A percentile compares a stretch with the other conserved stretches of the same genome.
These are phyloP conservation scores for Leavenworthia alabamica DNA, from an alignment of 345 rosid genomes.

Conservation along the genomic window DNA sequence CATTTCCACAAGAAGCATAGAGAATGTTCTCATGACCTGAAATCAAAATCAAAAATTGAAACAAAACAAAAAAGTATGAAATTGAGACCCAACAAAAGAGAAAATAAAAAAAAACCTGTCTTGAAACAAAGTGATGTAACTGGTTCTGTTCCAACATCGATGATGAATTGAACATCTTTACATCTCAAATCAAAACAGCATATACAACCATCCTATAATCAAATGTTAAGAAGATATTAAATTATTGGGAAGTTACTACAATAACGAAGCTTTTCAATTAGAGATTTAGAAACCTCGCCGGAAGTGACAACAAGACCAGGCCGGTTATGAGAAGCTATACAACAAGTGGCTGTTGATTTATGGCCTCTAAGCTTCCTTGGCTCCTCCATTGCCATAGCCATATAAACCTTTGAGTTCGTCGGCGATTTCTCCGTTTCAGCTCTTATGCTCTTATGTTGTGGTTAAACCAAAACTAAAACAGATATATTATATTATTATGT, in stretches of 20 bases:
- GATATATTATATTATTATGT: too few species aligned
- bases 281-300: conserved; percentile 51
- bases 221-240: too few species aligned
- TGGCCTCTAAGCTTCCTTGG: conserved; percentile 81
- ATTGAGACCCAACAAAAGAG: neutral
- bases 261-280: neutral
- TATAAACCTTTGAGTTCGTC: neutral
- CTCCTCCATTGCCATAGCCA: conserved; percentile 30
- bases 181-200: conserved; percentile 96
- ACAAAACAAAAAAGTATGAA: conserved; percentile 7
- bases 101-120: conserved; percentile 41
- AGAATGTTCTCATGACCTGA: conserved; percentile 73
- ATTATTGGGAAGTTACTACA: too few species aligned
- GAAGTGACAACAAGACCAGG: conserved; percentile 66
- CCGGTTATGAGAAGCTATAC: conserved; percentile 66
- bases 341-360: conserved; percentile 60
- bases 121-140: conserved; percentile 69
- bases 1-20: conserved; percentile 59
- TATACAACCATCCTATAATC: conserved; percentile 38
- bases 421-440: conserved; percentile 10
- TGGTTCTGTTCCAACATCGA: conserved; percentile 60
- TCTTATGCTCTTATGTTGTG: neutral
- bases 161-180: conserved; percentile 64
- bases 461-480: too few species aligned
- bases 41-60: neutral